These are phyloP conservation scores for Termitomyces sp. DNA, from an alignment of 768 basidiomycete species.

Conservation along the genomic window DNA sequence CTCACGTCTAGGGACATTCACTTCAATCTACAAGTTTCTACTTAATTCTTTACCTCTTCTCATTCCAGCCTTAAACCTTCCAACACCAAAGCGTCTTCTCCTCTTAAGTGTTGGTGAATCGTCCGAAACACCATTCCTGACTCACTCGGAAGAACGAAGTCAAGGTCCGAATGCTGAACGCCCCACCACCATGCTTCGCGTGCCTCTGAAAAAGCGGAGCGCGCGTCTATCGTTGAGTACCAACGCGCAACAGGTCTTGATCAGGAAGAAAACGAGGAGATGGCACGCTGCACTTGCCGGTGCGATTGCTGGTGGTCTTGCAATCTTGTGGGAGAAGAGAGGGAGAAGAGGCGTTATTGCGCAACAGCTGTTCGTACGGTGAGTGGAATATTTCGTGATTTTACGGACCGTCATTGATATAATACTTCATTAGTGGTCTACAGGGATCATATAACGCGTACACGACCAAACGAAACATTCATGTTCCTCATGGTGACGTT, in stretches of 20 bases:
- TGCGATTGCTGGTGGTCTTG: conserved; percentile 65
- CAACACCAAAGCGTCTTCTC: conserved; percentile 24
- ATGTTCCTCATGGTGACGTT: conserved; percentile 80
- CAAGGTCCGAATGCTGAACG: conserved; percentile 23
- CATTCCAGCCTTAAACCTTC: conserved; percentile 44
- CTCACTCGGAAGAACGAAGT: conserved; percentile 10
- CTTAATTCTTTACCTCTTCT: conserved; percentile 76
- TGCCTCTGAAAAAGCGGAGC: conserved; percentile 32
- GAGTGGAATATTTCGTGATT: conserved; percentile 20
- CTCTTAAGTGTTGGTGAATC: conserved; percentile 24
- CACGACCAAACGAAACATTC: conserved; percentile 61
- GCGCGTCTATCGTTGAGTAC: conserved; percentile 61
- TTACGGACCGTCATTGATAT: not conserved
- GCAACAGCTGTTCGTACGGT: conserved; percentile 90
- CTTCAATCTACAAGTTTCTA: conserved; percentile 73
- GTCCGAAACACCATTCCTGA: conserved; percentile 16
- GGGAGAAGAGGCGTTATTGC: conserved; percentile 65
- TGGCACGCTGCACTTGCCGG: conserved; percentile 87
- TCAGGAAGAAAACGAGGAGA: conserved; percentile 60
- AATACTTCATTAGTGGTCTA: conserved; percentile 55
- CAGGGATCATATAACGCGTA: conserved; percentile 88
- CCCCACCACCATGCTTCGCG: conserved; percentile 23
- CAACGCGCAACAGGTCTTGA: conserved; percentile 59
- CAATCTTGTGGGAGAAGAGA: conserved; percentile 75
- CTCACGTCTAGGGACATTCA: conserved; percentile 58